Evolutionary conservation across 495 filamentous ascomycete species (phyloP).

Genomic region (Alectoria sarmentosa): DNA sequence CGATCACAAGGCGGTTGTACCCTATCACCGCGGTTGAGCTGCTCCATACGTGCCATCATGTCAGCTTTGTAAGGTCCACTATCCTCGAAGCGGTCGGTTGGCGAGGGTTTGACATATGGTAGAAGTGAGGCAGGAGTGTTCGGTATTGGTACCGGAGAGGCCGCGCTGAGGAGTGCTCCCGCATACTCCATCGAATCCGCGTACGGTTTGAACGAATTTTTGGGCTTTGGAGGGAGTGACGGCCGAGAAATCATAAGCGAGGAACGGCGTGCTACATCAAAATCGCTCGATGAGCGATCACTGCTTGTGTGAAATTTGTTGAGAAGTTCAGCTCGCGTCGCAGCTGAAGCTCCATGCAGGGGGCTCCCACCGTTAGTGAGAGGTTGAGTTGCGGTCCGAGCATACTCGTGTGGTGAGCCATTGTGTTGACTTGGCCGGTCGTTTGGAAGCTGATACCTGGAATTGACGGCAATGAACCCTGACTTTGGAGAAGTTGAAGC

Average conservation of each 20-base stretch:
- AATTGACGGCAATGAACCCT: slow-evolving; percentile 56
- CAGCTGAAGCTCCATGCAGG: slow-evolving; percentile 47
- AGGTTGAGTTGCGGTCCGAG: slow-evolving; percentile 33
- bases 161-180: slow-evolving; percentile 31
- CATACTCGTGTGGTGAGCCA: slow-evolving; percentile 31
- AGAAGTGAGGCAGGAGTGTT: slow-evolving; percentile 45
- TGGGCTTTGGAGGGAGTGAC: slow-evolving; percentile 16
- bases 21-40: slow-evolving; percentile 59
- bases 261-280: slow-evolving; percentile 19
- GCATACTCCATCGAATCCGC: slow-evolving; percentile 30
- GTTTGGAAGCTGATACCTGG: slow-evolving; percentile 23
- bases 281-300: slow-evolving; percentile 38
- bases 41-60: slow-evolving; percentile 70
- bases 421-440: slow-evolving; percentile 32
- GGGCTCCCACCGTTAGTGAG: slow-evolving; percentile 43
- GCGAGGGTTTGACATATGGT: slow-evolving; percentile 39
- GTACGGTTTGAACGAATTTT: slow-evolving; percentile 19
- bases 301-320: slow-evolving; percentile 53
- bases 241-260: slow-evolving; percentile 15
- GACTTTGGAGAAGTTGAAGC: slow-evolving; percentile 38
- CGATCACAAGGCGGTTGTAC: slow-evolving; percentile 77
- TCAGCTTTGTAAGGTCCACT: slow-evolving; percentile 56
- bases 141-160: slow-evolving; percentile 43
- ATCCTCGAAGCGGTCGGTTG: slow-evolving; percentile 44
- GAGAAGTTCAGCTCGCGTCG: slow-evolving; percentile 45